These are phyloP conservation scores for Piper betle DNA, from an alignment of 164 flowering plant species.

Conservation along the genomic window DNA sequence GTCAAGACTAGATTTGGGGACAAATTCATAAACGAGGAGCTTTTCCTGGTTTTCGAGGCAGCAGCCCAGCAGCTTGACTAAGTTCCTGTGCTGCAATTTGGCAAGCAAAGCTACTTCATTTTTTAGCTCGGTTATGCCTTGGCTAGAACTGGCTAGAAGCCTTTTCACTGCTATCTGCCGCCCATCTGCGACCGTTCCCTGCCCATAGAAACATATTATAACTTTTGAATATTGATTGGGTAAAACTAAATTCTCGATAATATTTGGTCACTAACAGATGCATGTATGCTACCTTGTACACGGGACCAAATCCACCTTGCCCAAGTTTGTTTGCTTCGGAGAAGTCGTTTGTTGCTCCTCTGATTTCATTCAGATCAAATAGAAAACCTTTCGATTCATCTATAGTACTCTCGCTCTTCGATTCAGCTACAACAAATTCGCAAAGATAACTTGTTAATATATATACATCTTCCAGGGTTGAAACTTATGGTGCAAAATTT, in stretches of 20 bases:
- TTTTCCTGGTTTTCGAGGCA: constrained; percentile 26
- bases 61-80: constrained; percentile 28
- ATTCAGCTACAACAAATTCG: not conserved
- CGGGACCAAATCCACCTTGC: constrained; percentile 39
- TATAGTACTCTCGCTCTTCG: not conserved
- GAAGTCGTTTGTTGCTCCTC: constrained; percentile 24
- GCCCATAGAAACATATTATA: not conserved
- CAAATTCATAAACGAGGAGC: constrained; percentile 29
- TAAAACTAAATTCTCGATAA: not conserved
- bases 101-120: constrained; percentile 25
- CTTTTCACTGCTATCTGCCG: constrained; percentile 33
- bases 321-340: constrained; percentile 28
- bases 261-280: not conserved
- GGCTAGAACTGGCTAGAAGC: constrained; percentile 21
- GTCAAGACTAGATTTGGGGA: constrained; percentile 26
- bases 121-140: constrained; percentile 27
- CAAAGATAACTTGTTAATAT: not conserved
- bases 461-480: not conserved
- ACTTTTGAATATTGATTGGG: not conserved
- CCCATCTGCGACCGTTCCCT: constrained; percentile 24
- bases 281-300: constrained; percentile 23
- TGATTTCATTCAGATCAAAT: constrained; percentile 10
- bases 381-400: constrained; percentile 6
- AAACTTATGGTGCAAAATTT: not conserved
- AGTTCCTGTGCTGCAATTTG: constrained; percentile 34